A percentile compares a stretch with the other conserved stretches of the same genome.
Conservation (phyloP, 495 filamentous ascomycete genomes). For the Trichoderma orchidacearum region DNA sequence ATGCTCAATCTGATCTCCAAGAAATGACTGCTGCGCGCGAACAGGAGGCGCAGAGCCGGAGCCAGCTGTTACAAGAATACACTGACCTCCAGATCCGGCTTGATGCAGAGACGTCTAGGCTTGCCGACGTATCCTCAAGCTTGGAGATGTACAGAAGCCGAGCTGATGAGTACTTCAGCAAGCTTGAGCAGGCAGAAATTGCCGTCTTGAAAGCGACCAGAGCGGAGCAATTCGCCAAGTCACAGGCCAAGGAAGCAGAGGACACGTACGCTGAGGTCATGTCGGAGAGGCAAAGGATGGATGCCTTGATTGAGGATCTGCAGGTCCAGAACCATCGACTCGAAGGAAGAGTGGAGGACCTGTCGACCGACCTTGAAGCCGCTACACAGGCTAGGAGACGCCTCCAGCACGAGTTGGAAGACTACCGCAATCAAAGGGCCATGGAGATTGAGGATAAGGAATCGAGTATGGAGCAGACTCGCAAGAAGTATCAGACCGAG, state of each 20-base stretch:
- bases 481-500: slow-evolving; percentile 93
- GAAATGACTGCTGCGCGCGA: slow-evolving; percentile 66
- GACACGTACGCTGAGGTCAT: slow-evolving; percentile 82
- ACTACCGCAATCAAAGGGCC: slow-evolving; percentile 87
- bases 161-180: slow-evolving; percentile 94
- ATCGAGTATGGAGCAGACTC: slow-evolving; percentile 88
- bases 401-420: slow-evolving; percentile 93
- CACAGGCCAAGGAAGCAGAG: slow-evolving; percentile 78
- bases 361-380: slow-evolving; percentile 75
- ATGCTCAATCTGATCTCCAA: slow-evolving; percentile 69
- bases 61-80: slow-evolving; percentile 82
- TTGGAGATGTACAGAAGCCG: slow-evolving; percentile 83
- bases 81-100: slow-evolving; percentile 88
- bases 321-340: slow-evolving; percentile 78
- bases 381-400: slow-evolving; percentile 87
- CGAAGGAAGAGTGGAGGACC: slow-evolving; percentile 84
- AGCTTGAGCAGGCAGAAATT: slow-evolving; percentile 94
- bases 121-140: slow-evolving; percentile 70
- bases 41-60: slow-evolving; percentile 70
- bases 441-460: slow-evolving; percentile 97
- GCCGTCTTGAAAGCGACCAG: slow-evolving; percentile 82
- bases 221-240: slow-evolving; percentile 86
- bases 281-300: slow-evolving; percentile 84
- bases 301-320: slow-evolving; percentile 76
- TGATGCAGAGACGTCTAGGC: slow-evolving; percentile 76